Evolutionary conservation across 768 basidiomycete species (phyloP).

Genomic region (Chiua virens): DNA sequence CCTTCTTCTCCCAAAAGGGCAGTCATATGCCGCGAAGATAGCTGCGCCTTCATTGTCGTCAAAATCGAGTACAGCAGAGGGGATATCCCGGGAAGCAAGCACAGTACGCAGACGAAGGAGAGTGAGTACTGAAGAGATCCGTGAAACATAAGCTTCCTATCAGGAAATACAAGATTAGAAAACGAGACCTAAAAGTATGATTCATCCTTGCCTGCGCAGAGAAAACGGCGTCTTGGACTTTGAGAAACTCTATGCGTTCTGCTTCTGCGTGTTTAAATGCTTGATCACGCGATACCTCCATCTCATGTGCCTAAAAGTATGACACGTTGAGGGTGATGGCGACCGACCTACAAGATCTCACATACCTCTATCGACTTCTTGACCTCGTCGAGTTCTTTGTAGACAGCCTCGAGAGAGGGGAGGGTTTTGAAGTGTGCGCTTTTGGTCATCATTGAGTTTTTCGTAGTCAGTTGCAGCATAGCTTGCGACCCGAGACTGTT

Average conservation of each 20-base stretch:
- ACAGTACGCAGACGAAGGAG: conserved; percentile 59
- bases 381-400: conserved; percentile 82
- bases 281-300: conserved; percentile 57
- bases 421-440: conserved; percentile 68
- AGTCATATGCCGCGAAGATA: conserved; percentile 51
- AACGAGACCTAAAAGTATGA: not conserved
- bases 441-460: conserved; percentile 89
- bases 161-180: conserved; percentile 1
- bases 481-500: conserved; percentile 66
- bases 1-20: conserved; percentile 56
- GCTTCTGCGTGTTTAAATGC: conserved; percentile 53
- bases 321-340: conserved; percentile 1
- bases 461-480: conserved; percentile 68
- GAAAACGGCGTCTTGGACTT: conserved; percentile 54
- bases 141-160: conserved; percentile 46
- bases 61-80: conserved; percentile 42
- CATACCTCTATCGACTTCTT: conserved; percentile 85
- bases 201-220: conserved; percentile 52
- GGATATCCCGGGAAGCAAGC: conserved; percentile 45
- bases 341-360: conserved; percentile 27
- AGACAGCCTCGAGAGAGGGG: conserved; percentile 70
- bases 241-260: conserved; percentile 55
- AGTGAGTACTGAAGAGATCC: conserved; percentile 51
- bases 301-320: conserved; percentile 55
- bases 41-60: conserved; percentile 54